These are phyloP conservation scores for Suillus americanus DNA, from an alignment of 768 basidiomycete genomes.

Conservation along the genomic window DNA sequence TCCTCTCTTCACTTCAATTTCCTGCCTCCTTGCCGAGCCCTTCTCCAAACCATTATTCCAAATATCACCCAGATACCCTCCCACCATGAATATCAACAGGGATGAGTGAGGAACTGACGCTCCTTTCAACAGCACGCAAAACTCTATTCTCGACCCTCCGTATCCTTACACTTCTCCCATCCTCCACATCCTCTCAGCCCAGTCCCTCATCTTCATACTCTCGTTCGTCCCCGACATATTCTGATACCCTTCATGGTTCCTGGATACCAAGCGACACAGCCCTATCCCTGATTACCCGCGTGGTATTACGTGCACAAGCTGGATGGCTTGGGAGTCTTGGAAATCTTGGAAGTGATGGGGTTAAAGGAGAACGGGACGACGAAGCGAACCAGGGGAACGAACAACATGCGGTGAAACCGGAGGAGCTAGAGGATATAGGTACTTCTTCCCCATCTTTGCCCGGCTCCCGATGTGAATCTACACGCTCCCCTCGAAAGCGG, in stretches of 20 bases:
- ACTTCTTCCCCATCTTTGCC: background rate
- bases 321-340: background rate
- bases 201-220: background rate
- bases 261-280: background rate
- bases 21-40: background rate
- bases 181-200: background rate
- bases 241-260: background rate
- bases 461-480: background rate
- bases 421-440: background rate
- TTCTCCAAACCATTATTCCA: background rate
- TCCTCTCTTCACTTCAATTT: background rate
- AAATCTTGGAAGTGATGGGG: background rate
- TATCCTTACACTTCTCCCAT: background rate
- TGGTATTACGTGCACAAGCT: slow-evolving; percentile 2
- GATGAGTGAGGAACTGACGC: background rate
- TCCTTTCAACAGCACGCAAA: background rate
- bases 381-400: too few relatives aligned
- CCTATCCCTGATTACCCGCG: background rate
- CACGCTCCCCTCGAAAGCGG: background rate
- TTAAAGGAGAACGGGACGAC: background rate
- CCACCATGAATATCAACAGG: background rate
- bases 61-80: background rate
- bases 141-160: slow-evolving; percentile 1
- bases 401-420: background rate
- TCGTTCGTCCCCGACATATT: background rate